Evolutionary conservation across 1,284 basidiomycete genomes (phyloP).

Genomic region (Takashimella koratensis): DNA sequence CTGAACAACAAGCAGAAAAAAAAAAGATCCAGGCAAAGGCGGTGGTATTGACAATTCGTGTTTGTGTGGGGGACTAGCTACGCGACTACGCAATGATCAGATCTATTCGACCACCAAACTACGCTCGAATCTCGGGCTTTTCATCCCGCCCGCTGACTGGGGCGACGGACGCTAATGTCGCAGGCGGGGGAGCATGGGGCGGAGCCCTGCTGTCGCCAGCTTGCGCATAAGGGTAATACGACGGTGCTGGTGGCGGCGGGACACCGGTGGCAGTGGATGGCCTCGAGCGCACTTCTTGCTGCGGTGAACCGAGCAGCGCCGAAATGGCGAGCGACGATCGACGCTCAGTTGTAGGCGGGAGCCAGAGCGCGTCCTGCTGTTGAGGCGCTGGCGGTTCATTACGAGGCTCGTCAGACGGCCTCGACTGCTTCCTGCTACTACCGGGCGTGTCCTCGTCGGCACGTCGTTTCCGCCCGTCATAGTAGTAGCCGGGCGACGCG

Average conservation of each 20-base stretch:
- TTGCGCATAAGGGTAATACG: neutral
- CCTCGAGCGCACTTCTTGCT: conserved; percentile 28
- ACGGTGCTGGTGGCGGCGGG: neutral
- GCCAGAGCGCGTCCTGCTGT: conserved; percentile 34
- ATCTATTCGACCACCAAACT: too few species aligned
- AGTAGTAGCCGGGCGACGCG: conserved; percentile 26
- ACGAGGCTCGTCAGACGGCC: conserved; percentile 5
- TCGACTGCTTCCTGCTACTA: conserved; percentile 20
- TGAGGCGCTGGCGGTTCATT: conserved; percentile 14
- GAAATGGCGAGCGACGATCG: conserved; percentile 42
- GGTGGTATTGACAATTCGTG: neutral
- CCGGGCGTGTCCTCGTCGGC: conserved; percentile 25
- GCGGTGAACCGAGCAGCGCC: conserved; percentile 42
- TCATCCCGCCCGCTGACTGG: neutral
- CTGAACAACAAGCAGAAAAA: neutral
- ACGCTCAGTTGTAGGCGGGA: conserved; percentile 39
- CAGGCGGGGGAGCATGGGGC: neutral
- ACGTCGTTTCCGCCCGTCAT: conserved; percentile 32
- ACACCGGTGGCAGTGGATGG: conserved; percentile 14
- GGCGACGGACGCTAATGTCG: neutral
- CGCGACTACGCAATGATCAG: too few species aligned
- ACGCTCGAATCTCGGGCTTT: neutral
- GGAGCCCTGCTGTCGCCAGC: neutral
- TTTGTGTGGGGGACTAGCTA: neutral
- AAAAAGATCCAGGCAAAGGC: neutral